These are phyloP conservation scores for Chlorella sp. DNA, from an alignment of 139 green algal genomes.

Conservation along the genomic window DNA sequence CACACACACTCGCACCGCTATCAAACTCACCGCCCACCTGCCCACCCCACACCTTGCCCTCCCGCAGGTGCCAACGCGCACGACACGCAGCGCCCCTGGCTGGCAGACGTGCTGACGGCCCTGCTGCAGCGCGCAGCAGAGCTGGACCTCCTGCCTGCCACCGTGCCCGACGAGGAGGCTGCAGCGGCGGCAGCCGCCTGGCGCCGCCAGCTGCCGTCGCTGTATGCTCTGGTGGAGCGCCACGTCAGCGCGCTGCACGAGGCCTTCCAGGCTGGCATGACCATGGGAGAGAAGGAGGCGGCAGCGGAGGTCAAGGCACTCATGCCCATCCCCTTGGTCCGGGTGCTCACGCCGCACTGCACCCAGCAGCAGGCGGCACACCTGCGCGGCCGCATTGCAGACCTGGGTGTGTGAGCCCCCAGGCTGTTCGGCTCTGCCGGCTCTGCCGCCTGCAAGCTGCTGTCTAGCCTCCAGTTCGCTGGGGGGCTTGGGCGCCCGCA, in stretches of 20 bases:
- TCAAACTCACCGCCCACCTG: background rate
- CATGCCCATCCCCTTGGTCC: conserved; percentile 50
- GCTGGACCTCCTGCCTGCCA: conserved; percentile 52
- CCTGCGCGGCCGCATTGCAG: conserved; percentile 26
- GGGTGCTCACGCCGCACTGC: conserved; percentile 50
- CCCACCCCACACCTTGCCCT: background rate
- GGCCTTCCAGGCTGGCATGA: conserved; percentile 3
- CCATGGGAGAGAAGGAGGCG: conserved; percentile 31
- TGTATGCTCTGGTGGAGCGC: conserved; percentile 43
- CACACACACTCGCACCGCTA: no score
- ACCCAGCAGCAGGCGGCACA: conserved; percentile 24
- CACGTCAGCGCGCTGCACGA: conserved; percentile 52
- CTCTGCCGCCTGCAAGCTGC: background rate
- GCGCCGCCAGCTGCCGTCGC: conserved; percentile 26
- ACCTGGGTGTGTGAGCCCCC: conserved; percentile 46
- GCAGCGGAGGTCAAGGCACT: conserved; percentile 37
- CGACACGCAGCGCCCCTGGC: conserved; percentile 52
- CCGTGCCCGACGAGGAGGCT: background rate
- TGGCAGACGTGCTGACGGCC: conserved; percentile 58
- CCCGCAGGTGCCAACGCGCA: background rate
- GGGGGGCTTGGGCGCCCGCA: no score
- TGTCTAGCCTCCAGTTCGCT: background rate
- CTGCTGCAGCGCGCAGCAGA: conserved; percentile 68
- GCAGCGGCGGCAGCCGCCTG: conserved; percentile 28
- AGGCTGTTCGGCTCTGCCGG: background rate